Conservation (phyloP, 2,329 filamentous ascomycete genomes). For the Nemania sp. region DNA sequence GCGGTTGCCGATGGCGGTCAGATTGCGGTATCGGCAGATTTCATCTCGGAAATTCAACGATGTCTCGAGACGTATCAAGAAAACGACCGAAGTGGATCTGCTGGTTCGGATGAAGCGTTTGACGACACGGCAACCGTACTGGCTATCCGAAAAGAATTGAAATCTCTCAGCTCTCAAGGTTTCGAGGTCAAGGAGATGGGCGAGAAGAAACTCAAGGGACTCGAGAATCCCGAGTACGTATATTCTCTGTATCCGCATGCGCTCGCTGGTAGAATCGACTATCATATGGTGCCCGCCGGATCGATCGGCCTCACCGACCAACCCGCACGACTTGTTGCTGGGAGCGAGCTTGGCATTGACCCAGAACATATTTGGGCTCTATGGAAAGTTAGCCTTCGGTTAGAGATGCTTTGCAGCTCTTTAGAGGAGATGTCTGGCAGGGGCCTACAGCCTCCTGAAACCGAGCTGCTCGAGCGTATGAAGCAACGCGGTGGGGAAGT, state of each 20-base stretch:
- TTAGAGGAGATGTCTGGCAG: slow-evolving; percentile 72
- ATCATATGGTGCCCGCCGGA: slow-evolving; percentile 58
- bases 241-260: slow-evolving; percentile 94
- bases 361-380: slow-evolving; percentile 85
- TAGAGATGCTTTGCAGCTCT: slow-evolving; percentile 91
- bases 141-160: slow-evolving; percentile 83
- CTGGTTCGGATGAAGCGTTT: slow-evolving; percentile 73
- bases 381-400: slow-evolving; percentile 84
- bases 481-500: slow-evolving; percentile 76
- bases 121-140: slow-evolving; percentile 75
- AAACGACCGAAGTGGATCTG: slow-evolving; percentile 70
- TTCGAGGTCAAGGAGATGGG: slow-evolving; percentile 98
- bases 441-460: slow-evolving; percentile 77
- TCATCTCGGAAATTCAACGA: slow-evolving; percentile 92
- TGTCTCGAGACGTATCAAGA: slow-evolving; percentile 90
- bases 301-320: slow-evolving; percentile 51
- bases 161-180: slow-evolving; percentile 84
- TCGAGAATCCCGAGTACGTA: slow-evolving; percentile 95
- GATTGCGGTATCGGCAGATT: slow-evolving; percentile 95
- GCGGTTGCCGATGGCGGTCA: slow-evolving; percentile 95
- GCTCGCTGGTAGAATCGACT: slow-evolving; percentile 77
- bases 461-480: slow-evolving; percentile 75
- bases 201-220: slow-evolving; percentile 91
- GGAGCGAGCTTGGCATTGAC: slow-evolving; percentile 74
- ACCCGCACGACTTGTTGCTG: slow-evolving; percentile 64